Evolutionary conservation across 2,329 filamentous ascomycete genomes (phyloP), one percentile per base, ranked within the genome.

Genomic region (Amphichorda felina): DNA sequence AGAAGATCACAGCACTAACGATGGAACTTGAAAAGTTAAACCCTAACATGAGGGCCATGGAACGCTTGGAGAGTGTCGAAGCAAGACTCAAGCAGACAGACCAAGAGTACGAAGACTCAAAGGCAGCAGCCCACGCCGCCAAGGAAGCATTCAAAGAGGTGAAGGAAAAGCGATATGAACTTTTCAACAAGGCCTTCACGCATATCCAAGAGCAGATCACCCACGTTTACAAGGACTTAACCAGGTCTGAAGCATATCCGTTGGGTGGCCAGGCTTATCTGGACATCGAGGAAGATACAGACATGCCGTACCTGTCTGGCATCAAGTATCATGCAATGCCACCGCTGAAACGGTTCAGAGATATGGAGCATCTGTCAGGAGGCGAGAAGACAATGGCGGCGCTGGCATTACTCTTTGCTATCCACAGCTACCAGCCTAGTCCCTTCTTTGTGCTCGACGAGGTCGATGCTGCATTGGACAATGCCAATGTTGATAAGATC

Each of bases 261-360:
- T 71, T 96, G n/a, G 91, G 91, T 47, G 91, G 91, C 8, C 74
- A 79, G 55, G 75, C 76, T 1, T 94, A 94, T 53, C 77, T 98
- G 33, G 88, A 95, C 51, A 88, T 93, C 39, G 76, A 81, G 55
- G 88, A 94, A 54, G 89, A 98, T 55, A 84, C 81, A n/a, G 87
- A 94, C 43, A 89, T 94, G 50, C 91, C 91, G 1, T 98, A 96
- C 56, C 74, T 95, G 4, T 86, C 84, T 28, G 91, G 91, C 22
- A 87, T 98, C 60, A 95, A 94, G 54, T 98, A 98, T 60, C 88
- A 96, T 55, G 93, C 91, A 42, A 98, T 96, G 88, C 91, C 91
- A 15, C 91, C 91, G 2, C 75, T 95, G 42, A 98, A 98, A 64
- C 86, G 91, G 31, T 98, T 98, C 73, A 76, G 91, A 48, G 93